Conservation (phyloP, 2,329 filamentous ascomycete species). For the Talaromyces albobiverticillius region DNA sequence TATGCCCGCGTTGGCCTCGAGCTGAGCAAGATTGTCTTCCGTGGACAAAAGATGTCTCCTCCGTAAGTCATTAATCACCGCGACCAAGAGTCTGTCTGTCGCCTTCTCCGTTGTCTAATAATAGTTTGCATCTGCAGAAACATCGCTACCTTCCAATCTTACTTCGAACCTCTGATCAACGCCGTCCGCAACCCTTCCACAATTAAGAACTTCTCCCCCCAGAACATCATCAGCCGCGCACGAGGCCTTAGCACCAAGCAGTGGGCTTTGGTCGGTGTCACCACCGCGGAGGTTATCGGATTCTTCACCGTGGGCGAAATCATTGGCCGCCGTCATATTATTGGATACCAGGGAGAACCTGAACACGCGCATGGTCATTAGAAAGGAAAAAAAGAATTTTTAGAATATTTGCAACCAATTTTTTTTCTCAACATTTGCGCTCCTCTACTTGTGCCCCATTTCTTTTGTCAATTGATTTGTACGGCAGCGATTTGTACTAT, state of each 20-base stretch:
- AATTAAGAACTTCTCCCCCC: slow-evolving; percentile 55
- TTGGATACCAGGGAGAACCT: slow-evolving; percentile 79
- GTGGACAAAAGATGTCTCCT: slow-evolving; percentile 85
- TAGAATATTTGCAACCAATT: slow-evolving; percentile 19
- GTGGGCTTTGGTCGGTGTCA: slow-evolving; percentile 69
- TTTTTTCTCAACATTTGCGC: slow-evolving; percentile 24
- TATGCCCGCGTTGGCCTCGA: slow-evolving; percentile 88
- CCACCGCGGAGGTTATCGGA: slow-evolving; percentile 81
- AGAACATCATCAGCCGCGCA: slow-evolving; percentile 54
- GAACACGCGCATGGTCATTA: slow-evolving; percentile 44
- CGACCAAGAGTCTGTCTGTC: slow-evolving; percentile 5
- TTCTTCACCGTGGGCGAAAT: slow-evolving; percentile 99
- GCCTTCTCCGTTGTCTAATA: slow-evolving; percentile 3
- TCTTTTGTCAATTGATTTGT: slow-evolving; percentile 28
- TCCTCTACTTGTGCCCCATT: slow-evolving; percentile 26
- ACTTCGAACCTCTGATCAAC: slow-evolving; percentile 74
- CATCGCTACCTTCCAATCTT: slow-evolving; percentile 77
- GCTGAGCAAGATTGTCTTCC: slow-evolving; percentile 82
- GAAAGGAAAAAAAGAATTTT: slow-evolving; percentile 8
- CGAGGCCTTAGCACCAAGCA: slow-evolving; percentile 71
- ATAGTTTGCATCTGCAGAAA: slow-evolving; percentile 53
- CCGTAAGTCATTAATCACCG: slow-evolving; percentile 68
- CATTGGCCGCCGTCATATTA: slow-evolving; percentile 88
- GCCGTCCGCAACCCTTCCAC: slow-evolving; percentile 68
- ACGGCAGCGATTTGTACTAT: slow-evolving; percentile 34